Evolutionary conservation across 345 rosid genomes (phyloP), one percentile per base, ranked within the genome.

Genomic region (Populus deltoides): DNA sequence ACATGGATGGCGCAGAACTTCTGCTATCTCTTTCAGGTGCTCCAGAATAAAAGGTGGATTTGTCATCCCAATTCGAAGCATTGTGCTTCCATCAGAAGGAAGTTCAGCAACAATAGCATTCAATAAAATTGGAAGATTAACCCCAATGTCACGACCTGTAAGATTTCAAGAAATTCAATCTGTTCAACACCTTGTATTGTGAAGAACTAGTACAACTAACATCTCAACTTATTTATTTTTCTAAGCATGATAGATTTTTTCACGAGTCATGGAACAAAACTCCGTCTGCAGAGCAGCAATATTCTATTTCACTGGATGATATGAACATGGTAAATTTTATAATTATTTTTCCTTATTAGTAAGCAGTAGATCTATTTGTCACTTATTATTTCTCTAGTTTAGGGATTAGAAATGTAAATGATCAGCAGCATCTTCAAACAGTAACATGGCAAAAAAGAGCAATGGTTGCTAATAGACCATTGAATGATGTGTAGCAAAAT

Each of bases 11-110:
- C 90, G 53, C 82, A 96, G 74, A 81, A 96, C 90, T 74, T 90
- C 92, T 18, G 97, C 97, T 81, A 96, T 92, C 86, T 93, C 97
- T 86, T 90, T 87, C 83, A 93, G 82, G 81, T 93, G 97, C 91
- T 93, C 93, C 7, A 90, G 93, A 81, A 96, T 96, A 84, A 79
- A 96, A 68, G 99, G 98, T 80, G 97, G 98, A 92, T 96, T 96
- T 24, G 98, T 96, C 97, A 96, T 96, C 82, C 99, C 97, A 79
- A 96, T 92, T 47, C 98, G 93, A 73, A 93, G 89, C 97, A 96
- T 90, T 13, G 95, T 90, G 90, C 91, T 91, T 81, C 88, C 93
- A 85, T 92, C 93, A 79, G 91, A 67, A 70, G 97, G 97, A 87
- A 96, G 97, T 81, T 87, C 94, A 55, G 89, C 86, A 70, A 93